Evolutionary conservation across 2,329 filamentous ascomycete species (phyloP).

Genomic region (Golovinomyces cichoracearum): DNA sequence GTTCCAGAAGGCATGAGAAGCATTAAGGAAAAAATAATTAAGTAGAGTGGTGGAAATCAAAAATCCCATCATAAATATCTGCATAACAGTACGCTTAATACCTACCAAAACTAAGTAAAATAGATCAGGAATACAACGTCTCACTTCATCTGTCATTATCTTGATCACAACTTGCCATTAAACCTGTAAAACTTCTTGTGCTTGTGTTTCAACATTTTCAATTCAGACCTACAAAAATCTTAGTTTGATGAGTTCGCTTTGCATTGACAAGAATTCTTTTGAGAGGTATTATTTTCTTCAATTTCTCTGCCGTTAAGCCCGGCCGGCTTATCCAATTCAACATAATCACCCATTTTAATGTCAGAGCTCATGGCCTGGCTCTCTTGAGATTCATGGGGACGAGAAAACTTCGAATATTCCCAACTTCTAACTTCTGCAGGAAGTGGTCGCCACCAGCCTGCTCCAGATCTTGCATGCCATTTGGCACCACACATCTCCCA

Average conservation of each 20-base stretch:
- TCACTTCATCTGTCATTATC: no score
- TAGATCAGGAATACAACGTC: no score
- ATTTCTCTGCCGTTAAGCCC: slow-evolving; percentile 15
- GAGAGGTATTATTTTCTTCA: slow-evolving; percentile 9
- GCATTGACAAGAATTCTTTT: slow-evolving; percentile 12
- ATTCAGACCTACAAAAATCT: no score
- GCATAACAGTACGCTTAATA: no score
- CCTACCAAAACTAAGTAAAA: no score
- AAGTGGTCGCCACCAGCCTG: slow-evolving; percentile 43
- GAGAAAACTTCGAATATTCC: slow-evolving; percentile 21
- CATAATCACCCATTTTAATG: slow-evolving; percentile 18
- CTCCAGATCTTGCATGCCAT: slow-evolving; percentile 40
- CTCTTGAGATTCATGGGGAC: neutral
- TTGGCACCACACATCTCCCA: slow-evolving; percentile 55
- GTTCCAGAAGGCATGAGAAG: slow-evolving; percentile 33
- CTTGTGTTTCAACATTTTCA: no score
- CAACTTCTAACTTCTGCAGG: slow-evolving; percentile 37
- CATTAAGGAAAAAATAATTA: neutral
- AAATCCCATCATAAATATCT: no score
- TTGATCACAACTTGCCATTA: no score
- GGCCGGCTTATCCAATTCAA: slow-evolving; percentile 20
- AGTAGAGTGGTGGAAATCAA: no score
- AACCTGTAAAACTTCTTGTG: no score
- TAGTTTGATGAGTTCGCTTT: neutral
- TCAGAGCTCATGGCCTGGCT: slow-evolving; percentile 12